A percentile compares a stretch with the other conserved stretches of the same genome.
These are phyloP conservation scores for Cairneyella variabilis DNA, from an alignment of 495 filamentous ascomycete genomes.

Conservation along the genomic window DNA sequence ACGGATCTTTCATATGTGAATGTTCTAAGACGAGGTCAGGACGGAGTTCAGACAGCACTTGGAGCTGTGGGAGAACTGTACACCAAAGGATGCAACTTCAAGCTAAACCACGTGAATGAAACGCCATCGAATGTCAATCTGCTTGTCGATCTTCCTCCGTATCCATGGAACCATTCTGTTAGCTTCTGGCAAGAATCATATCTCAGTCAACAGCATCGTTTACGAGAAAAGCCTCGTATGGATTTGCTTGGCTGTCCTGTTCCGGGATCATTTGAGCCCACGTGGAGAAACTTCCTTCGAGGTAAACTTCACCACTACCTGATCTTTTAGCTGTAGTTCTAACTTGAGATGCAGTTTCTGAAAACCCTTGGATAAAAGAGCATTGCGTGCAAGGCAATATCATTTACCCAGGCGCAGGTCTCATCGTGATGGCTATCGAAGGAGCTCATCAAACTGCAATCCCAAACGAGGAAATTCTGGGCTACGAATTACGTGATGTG, in stretches of 20 bases:
- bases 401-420: slow-evolving; percentile 35
- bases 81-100: slow-evolving; percentile 31
- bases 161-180: slow-evolving; percentile 31
- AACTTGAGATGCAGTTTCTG: slow-evolving; percentile 38
- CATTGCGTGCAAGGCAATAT: slow-evolving; percentile 13
- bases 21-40: too few relatives aligned
- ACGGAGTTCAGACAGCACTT: too few relatives aligned
- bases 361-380: slow-evolving; percentile 40
- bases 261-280: too few relatives aligned
- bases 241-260: slow-evolving; percentile 25
- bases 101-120: slow-evolving; percentile 17
- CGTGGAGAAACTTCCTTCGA: too few relatives aligned
- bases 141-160: slow-evolving; percentile 39
- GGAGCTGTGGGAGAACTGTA: slow-evolving; percentile 30
- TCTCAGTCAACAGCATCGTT: slow-evolving; percentile 26
- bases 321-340: slow-evolving; percentile 27
- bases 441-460: slow-evolving; percentile 11
- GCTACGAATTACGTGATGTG: neutral
- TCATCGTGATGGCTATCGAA: slow-evolving; percentile 38
- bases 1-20: too few relatives aligned
- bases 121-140: slow-evolving; percentile 8
- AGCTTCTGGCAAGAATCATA: slow-evolving; percentile 30
- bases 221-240: slow-evolving; percentile 18
- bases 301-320: too few relatives aligned
- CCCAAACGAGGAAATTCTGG: neutral